Evolutionary conservation across 192 early-diverging fungal genomes (phyloP).

Genomic region (Spinellus fusiger): DNA sequence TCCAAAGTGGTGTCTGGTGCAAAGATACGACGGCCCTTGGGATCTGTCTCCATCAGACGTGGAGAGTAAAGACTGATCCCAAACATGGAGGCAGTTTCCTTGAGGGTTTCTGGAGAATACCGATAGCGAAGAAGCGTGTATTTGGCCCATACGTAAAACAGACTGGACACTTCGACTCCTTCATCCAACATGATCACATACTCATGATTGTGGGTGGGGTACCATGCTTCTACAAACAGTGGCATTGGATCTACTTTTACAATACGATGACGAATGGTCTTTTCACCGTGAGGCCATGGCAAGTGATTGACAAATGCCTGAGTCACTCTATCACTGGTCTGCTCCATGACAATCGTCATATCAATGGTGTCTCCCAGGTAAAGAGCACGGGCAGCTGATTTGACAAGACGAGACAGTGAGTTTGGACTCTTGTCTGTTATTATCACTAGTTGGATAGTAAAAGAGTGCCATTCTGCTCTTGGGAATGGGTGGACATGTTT

Average conservation of each 20-base stretch:
- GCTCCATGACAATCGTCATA: conserved; percentile 49
- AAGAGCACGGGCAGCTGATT: conserved; percentile 37
- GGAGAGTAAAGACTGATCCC: conserved; percentile 52
- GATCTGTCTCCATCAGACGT: conserved; percentile 39
- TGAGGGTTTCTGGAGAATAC: conserved; percentile 32
- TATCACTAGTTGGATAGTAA: conserved; percentile 39
- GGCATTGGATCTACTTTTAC: conserved; percentile 41
- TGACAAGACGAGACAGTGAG: conserved; percentile 42
- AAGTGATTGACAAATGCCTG: conserved; percentile 37
- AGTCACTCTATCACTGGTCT: conserved; percentile 39
- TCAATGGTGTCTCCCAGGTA: conserved; percentile 47
- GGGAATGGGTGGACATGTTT: background rate
- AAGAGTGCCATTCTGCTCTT: conserved; percentile 44
- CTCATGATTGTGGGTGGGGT: conserved; percentile 43
- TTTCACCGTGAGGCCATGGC: conserved; percentile 42
- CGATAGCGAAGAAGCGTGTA: conserved; percentile 47
- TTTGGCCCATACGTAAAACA: conserved; percentile 51
- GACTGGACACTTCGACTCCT: conserved; percentile 48
- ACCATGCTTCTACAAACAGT: conserved; percentile 53
- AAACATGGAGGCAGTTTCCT: conserved; percentile 30
- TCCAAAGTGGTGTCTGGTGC: conserved; percentile 34
- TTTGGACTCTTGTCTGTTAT: conserved; percentile 43
- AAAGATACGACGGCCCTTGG: conserved; percentile 36
- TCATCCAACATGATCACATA: conserved; percentile 52
- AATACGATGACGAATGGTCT: conserved; percentile 44